phyloP scores from a whole-genome alignment of 2,329 filamentous ascomycete species.

The Claviceps sp. region DNA sequence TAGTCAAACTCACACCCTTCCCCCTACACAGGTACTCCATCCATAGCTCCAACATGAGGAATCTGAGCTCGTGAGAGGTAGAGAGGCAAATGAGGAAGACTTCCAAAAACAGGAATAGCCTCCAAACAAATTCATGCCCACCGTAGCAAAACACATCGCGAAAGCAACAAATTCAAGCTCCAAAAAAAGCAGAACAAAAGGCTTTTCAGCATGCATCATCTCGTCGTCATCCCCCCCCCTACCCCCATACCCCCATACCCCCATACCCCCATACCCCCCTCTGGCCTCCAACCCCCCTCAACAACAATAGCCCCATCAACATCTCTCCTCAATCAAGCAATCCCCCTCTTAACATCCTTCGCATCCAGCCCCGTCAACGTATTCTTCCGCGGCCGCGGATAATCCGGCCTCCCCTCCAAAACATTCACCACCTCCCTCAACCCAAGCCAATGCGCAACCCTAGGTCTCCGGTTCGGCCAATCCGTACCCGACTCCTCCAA shows the following conservation, averaged over 20 bases:
- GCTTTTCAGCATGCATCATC: neutral
- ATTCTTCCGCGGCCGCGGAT: slow-evolving; percentile 32
- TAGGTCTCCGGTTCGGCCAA: slow-evolving; percentile 80
- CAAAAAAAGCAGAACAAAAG: neutral
- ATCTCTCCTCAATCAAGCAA: slow-evolving; percentile 6
- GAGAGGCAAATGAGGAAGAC: too few relatives aligned
- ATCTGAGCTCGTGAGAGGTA: too few relatives aligned
- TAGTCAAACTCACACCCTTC: too few relatives aligned
- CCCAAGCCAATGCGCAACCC: slow-evolving; percentile 70
- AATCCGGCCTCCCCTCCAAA: slow-evolving; percentile 56
- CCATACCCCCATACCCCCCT: neutral
- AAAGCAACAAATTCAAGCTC: neutral
- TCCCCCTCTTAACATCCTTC: slow-evolving; percentile 48
- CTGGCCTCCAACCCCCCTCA: neutral
- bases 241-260: too few relatives aligned
- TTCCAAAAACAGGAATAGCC: too few relatives aligned
- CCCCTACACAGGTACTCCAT: too few relatives aligned
- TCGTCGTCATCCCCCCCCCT: neutral
- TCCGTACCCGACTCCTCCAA: slow-evolving; percentile 81
- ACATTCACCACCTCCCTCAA: slow-evolving; percentile 75
- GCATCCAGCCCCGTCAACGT: slow-evolving; percentile 38
- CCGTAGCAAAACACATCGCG: too few relatives aligned
- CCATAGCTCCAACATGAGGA: too few relatives aligned
- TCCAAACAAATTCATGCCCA: too few relatives aligned
- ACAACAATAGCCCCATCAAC: too few relatives aligned